Evolutionary conservation across 148 eudicot genomes (phyloP).

Genomic region (Dysphania ambrosioides): DNA sequence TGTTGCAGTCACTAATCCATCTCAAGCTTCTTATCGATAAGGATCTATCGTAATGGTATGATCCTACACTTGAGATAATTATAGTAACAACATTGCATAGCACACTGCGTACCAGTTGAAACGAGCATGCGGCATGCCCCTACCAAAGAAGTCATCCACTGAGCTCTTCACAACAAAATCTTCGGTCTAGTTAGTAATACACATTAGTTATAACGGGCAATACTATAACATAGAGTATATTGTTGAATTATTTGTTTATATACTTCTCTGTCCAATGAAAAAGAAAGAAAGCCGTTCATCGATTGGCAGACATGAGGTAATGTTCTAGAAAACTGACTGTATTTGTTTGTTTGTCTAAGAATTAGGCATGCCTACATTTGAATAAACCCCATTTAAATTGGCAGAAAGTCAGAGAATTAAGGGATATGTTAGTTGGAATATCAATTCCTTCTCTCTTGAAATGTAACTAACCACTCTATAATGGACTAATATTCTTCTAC

Average conservation of each 20-base stretch:
- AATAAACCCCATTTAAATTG: background rate
- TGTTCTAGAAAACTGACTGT: constrained; percentile 4
- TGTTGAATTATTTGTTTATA: background rate
- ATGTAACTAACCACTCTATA: background rate
- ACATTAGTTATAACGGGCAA: no score
- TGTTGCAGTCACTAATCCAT: no score
- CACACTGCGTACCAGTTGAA: no score
- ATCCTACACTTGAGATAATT: no score
- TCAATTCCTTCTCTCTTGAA: background rate
- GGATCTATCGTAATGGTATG: no score
- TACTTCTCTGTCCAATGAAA: background rate
- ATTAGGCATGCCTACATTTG: constrained; percentile 12
- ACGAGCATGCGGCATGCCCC: no score
- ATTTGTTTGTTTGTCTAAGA: constrained; percentile 2
- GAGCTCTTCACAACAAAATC: no score
- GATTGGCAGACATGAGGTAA: background rate
- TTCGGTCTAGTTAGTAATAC: no score
- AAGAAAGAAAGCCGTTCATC: background rate
- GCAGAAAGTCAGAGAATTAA: constrained; percentile 7
- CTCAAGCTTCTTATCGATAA: no score
- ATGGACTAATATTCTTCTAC: constrained; percentile 3
- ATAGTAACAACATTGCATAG: no score
- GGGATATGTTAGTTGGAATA: constrained; percentile 23
- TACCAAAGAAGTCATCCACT: no score
- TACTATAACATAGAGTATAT: no score